Evolutionary conservation across 768 basidiomycete genomes (phyloP).

Genomic region (Russula ochroleuca): DNA sequence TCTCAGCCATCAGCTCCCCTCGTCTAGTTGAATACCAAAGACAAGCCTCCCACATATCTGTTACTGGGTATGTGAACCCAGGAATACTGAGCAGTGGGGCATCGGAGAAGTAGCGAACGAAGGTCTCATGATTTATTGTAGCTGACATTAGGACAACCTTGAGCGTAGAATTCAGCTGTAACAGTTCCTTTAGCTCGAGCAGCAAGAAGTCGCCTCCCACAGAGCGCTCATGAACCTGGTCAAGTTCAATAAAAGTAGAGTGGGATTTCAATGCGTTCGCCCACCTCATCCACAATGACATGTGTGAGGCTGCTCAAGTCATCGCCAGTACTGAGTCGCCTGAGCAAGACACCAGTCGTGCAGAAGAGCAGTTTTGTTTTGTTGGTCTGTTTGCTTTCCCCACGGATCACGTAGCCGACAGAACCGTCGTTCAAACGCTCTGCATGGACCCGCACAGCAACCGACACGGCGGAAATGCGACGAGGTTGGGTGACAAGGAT

Average conservation of each 20-base stretch:
- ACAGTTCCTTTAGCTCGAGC: slow-evolving; percentile 73
- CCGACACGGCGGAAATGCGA: slow-evolving; percentile 82
- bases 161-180: slow-evolving; percentile 57
- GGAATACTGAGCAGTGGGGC: slow-evolving; percentile 84
- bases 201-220: slow-evolving; percentile 89
- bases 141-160: slow-evolving; percentile 92
- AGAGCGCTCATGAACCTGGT: slow-evolving; percentile 84
- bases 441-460: slow-evolving; percentile 79
- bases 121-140: slow-evolving; percentile 88
- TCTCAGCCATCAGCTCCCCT: not conserved
- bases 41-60: slow-evolving; percentile 52
- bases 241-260: not conserved
- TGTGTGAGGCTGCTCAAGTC: slow-evolving; percentile 68
- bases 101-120: slow-evolving; percentile 72
- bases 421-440: slow-evolving; percentile 74
- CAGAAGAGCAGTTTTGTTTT: slow-evolving; percentile 81
- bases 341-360: slow-evolving; percentile 89
- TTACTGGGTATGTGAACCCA: slow-evolving; percentile 74
- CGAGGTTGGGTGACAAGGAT: slow-evolving; percentile 90
- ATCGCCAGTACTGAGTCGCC: slow-evolving; percentile 73
- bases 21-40: not conserved
- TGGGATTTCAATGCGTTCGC: slow-evolving; percentile 15
- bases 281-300: slow-evolving; percentile 86
- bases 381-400: slow-evolving; percentile 64
- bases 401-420: slow-evolving; percentile 86